Conservation (phyloP, 208 protist species). For the Trypanosoma conorhini region DNA sequence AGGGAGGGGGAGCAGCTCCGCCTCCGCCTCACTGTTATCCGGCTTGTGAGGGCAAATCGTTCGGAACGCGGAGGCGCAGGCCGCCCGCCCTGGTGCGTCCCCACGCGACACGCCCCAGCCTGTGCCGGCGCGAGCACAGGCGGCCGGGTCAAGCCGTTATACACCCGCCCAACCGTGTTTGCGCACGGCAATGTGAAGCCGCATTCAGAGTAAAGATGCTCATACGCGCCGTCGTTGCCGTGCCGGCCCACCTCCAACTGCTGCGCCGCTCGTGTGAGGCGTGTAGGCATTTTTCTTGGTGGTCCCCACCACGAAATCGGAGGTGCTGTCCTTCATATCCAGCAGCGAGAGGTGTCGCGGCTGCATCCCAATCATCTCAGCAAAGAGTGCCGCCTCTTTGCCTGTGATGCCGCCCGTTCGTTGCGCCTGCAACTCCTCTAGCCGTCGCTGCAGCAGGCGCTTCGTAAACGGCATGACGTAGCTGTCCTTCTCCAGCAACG, state of each 20-base stretch:
- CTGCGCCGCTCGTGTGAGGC: constrained; percentile 1
- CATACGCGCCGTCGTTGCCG: neutral
- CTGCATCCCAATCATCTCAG: constrained; percentile 56
- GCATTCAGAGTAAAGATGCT: neutral
- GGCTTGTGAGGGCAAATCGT: neutral
- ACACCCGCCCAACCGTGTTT: neutral
- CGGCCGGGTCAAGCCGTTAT: neutral
- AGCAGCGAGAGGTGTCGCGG: constrained; percentile 74
- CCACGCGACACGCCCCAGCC: neutral
- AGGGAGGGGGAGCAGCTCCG: too few species aligned
- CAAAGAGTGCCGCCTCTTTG: constrained; percentile 40
- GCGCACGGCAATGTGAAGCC: neutral
- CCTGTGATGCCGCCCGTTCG: constrained; percentile 14
- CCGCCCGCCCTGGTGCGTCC: neutral
- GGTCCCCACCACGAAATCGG: constrained; percentile 80
- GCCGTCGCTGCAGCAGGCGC: constrained; percentile 53
- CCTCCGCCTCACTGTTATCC: too few species aligned
- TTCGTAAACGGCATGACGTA: constrained; percentile 88
- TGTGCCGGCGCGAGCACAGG: neutral
- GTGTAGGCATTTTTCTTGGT: constrained; percentile 79
- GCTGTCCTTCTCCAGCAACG: constrained; percentile 60
- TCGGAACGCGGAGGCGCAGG: neutral
- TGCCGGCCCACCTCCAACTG: neutral
- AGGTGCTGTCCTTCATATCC: constrained; percentile 85
- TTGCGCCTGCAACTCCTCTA: constrained; percentile 33